Conservation (phyloP, 352 stramenopile species). For the Globisporangium canariense region DNA sequence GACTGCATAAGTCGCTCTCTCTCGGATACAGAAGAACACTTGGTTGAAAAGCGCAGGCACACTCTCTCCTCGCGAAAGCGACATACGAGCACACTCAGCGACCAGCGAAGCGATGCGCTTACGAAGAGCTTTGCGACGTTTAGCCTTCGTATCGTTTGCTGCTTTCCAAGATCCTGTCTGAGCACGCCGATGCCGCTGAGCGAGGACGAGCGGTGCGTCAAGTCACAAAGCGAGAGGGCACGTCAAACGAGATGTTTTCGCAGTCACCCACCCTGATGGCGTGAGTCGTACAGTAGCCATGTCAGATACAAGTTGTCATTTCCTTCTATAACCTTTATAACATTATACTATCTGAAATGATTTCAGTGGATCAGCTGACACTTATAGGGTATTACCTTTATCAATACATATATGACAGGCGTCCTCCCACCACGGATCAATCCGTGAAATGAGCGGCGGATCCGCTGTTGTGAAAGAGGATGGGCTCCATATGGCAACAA, state of each 20-base stretch:
- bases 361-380: too few relatives aligned
- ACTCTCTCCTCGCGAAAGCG: too few relatives aligned
- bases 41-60: too few relatives aligned
- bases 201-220: not conserved
- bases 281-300: not conserved
- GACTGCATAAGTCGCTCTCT: too few relatives aligned
- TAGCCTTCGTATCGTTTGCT: not conserved
- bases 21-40: too few relatives aligned
- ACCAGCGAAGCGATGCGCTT: too few relatives aligned
- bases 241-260: conserved; percentile 1
- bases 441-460: not conserved
- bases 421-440: not conserved
- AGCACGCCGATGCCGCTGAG: not conserved
- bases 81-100: too few relatives aligned
- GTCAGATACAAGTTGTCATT: not conserved
- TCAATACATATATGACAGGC: not conserved
- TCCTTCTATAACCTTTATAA: too few relatives aligned
- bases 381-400: not conserved
- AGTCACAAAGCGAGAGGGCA: not conserved
- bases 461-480: not conserved
- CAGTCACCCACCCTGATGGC: not conserved
- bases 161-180: not conserved
- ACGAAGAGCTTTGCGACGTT: too few relatives aligned
- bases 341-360: too few relatives aligned
- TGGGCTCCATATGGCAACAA: not conserved